A percentile compares a stretch with the other conserved stretches of the same genome.
These are phyloP conservation scores for Taphrina flavorubra DNA, from an alignment of 1,139 yeast genomes.

Conservation along the genomic window DNA sequence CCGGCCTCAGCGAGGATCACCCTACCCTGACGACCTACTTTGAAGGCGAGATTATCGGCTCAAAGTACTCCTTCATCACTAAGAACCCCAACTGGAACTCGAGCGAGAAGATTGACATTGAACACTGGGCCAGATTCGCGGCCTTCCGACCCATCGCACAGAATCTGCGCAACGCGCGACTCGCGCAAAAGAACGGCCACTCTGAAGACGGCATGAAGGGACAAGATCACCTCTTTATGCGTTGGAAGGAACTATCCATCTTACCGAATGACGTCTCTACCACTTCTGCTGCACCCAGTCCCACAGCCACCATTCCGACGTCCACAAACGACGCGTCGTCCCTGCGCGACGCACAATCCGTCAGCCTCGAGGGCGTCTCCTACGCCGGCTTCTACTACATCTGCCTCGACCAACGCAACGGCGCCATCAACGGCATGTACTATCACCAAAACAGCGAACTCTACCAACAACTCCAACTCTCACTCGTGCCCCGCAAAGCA, in stretches of 20 bases:
- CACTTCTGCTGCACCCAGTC: neutral
- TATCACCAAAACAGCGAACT: conserved; percentile 60
- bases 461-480: conserved; percentile 25
- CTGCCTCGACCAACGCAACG: conserved; percentile 77
- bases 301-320: neutral
- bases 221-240: conserved; percentile 73
- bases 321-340: conserved; percentile 5
- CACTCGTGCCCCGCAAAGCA: conserved; percentile 10
- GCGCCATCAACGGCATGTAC: conserved; percentile 77
- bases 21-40: conserved; percentile 86
- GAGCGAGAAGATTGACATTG: conserved; percentile 69
- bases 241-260: conserved; percentile 79
- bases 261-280: conserved; percentile 25
- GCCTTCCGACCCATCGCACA: conserved; percentile 58
- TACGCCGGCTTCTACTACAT: conserved; percentile 92
- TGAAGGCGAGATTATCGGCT: conserved; percentile 82
- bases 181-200: neutral
- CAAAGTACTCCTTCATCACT: conserved; percentile 59
- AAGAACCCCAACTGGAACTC: conserved; percentile 65
- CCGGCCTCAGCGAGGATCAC: conserved; percentile 75
- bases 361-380: conserved; percentile 68
- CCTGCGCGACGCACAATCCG: conserved; percentile 16
- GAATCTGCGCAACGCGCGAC: conserved; percentile 16
- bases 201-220: conserved; percentile 47
- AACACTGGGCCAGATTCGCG: conserved; percentile 84